These are phyloP conservation scores for Onygena corvina DNA, from an alignment of 2,329 filamentous ascomycete genomes.

Conservation along the genomic window DNA sequence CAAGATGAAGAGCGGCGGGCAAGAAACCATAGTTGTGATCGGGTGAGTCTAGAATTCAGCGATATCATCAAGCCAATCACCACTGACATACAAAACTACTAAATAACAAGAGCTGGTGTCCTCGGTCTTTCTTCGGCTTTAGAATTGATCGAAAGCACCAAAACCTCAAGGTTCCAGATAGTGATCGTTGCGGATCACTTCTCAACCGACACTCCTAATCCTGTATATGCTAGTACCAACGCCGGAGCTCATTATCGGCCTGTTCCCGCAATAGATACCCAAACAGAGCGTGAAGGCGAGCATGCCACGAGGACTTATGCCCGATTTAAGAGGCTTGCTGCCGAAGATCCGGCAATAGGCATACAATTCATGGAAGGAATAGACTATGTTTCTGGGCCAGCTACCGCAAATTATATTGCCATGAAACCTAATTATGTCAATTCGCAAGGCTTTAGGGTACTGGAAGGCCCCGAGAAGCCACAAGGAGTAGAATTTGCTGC, in stretches of 20 bases:
- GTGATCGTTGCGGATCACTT: conserved; percentile 33
- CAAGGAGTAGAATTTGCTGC: conserved; percentile 31
- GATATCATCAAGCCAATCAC: conserved; percentile 11
- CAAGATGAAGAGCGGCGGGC: background rate
- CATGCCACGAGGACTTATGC: conserved; percentile 31
- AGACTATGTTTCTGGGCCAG: conserved; percentile 28
- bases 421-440: conserved; percentile 28
- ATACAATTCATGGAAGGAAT: conserved; percentile 29
- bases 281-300: conserved; percentile 26
- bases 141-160: conserved; percentile 20
- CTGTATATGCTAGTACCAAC: conserved; percentile 37
- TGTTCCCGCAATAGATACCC: conserved; percentile 29
- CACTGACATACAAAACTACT: background rate
- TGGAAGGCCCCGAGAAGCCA: conserved; percentile 24
- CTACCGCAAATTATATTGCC: conserved; percentile 19
- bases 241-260: conserved; percentile 39
- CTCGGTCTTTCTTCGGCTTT: conserved; percentile 31
- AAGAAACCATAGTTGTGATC: conserved; percentile 27
- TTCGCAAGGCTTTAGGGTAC: conserved; percentile 26
- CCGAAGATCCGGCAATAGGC: conserved; percentile 27
- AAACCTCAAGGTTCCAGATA: conserved; percentile 23
- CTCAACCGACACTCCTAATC: conserved; percentile 23
- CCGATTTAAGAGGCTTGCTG: conserved; percentile 27
- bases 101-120: conserved; percentile 27
- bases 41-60: conserved; percentile 20